These are phyloP conservation scores for Trichoderma sp. DNA, from an alignment of 2,329 filamentous ascomycete species.

Conservation along the genomic window DNA sequence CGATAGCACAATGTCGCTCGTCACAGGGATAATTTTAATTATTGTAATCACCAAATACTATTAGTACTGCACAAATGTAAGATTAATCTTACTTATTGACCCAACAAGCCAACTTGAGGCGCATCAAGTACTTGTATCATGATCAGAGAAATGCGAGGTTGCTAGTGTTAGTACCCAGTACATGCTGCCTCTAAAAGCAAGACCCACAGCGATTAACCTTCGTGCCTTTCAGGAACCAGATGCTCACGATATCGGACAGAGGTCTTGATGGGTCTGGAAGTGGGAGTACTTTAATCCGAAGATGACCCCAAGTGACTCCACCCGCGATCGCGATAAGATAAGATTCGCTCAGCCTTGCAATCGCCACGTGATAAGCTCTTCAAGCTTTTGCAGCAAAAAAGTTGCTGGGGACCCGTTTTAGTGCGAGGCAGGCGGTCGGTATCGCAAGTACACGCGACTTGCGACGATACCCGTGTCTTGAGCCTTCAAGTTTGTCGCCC, in stretches of 20 bases:
- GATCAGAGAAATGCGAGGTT: neutral
- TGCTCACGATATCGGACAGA: neutral
- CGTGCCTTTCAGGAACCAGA: neutral
- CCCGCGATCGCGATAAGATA: slow-evolving; percentile 4
- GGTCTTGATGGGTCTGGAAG: neutral
- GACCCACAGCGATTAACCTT: neutral
- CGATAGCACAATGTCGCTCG: neutral
- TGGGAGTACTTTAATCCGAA: neutral
- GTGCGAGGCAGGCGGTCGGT: slow-evolving; percentile 21
- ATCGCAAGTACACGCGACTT: slow-evolving; percentile 25
- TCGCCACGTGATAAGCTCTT: slow-evolving; percentile 27
- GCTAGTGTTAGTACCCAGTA: neutral
- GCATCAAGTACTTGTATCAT: neutral
- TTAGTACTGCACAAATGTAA: neutral
- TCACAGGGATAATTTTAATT: neutral
- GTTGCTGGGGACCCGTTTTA: slow-evolving; percentile 23
- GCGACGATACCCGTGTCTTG: slow-evolving; percentile 26
- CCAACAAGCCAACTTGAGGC: neutral
- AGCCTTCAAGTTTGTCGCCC: slow-evolving; percentile 26
- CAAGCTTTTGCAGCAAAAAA: slow-evolving; percentile 25
- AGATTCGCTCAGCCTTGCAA: slow-evolving; percentile 22
- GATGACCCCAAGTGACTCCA: neutral
- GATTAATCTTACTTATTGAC: neutral
- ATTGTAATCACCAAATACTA: neutral
- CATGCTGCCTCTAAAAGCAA: neutral